These are phyloP conservation scores for Ambrosia hybrid DNA, from an alignment of 140 eudicot genomes.

Conservation along the genomic window DNA sequence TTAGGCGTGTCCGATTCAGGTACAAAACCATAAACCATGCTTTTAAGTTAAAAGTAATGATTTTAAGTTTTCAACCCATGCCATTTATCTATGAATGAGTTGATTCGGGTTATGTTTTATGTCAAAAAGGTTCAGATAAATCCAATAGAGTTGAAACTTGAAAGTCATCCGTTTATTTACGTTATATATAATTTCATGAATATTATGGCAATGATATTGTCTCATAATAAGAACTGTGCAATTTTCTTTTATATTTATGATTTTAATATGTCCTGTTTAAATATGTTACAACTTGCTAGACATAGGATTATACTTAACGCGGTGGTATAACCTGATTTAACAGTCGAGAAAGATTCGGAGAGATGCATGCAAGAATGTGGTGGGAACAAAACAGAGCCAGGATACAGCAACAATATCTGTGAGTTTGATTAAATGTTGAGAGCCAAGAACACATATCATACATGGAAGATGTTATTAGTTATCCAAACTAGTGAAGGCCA, in stretches of 20 bases:
- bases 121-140: background rate
- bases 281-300: background rate
- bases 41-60: background rate
- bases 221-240: too few species aligned
- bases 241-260: background rate
- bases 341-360: constrained; percentile 83
- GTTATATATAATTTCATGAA: too few species aligned
- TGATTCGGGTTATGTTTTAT: background rate
- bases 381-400: constrained; percentile 80
- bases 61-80: background rate
- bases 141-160: background rate
- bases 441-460: background rate
- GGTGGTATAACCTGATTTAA: background rate
- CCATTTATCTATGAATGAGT: background rate
- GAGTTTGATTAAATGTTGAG: constrained; percentile 7
- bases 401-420: constrained; percentile 70
- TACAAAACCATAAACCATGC: background rate
- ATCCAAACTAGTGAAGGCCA: constrained; percentile 21
- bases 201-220: too few species aligned
- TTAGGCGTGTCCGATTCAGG: constrained; percentile 80
- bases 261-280: background rate
- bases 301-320: background rate
- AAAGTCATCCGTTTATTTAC: too few species aligned
- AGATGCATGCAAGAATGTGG: constrained; percentile 73
- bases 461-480: background rate